Conservation (phyloP, 1,139 yeast species). For the Yamadazyma taylorii region DNA sequence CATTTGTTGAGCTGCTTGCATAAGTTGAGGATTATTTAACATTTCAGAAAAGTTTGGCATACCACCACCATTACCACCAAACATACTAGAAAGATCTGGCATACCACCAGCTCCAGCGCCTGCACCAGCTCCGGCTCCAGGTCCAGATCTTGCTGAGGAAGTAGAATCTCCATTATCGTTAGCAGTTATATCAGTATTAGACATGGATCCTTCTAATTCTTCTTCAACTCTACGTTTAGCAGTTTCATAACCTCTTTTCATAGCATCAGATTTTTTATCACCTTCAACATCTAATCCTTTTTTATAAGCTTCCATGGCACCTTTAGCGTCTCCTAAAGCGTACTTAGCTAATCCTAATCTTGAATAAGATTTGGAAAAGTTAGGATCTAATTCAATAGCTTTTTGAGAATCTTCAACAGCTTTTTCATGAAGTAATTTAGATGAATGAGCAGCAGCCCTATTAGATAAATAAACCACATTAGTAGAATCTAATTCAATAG, state of each 20-base stretch:
- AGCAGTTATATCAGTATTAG: slow-evolving; percentile 18
- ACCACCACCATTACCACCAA: slow-evolving; percentile 67
- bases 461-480: slow-evolving; percentile 88
- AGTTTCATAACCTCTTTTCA: slow-evolving; percentile 91
- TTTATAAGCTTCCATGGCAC: slow-evolving; percentile 87
- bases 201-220: slow-evolving; percentile 54
- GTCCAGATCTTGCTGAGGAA: slow-evolving; percentile 16
- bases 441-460: slow-evolving; percentile 96
- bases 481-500: slow-evolving; percentile 67
- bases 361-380: slow-evolving; percentile 89
- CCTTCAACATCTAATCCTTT: slow-evolving; percentile 88
- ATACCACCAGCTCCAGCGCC: slow-evolving; percentile 66
- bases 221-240: slow-evolving; percentile 85
- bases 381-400: slow-evolving; percentile 77
- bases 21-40: slow-evolving; percentile 85
- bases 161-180: slow-evolving; percentile 14
- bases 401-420: slow-evolving; percentile 83
- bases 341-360: slow-evolving; percentile 92
- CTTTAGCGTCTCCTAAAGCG: slow-evolving; percentile 86
- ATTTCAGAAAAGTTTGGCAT: slow-evolving; percentile 55
- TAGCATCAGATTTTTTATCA: slow-evolving; percentile 77
- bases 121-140: slow-evolving; percentile 37
- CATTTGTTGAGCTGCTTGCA: slow-evolving; percentile 92
- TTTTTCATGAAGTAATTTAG: slow-evolving; percentile 66
- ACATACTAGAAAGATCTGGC: slow-evolving; percentile 67